Evolutionary conservation across 225 moss, liverwort and hornwort species (phyloP), one percentile per base, ranked within the genome.

Genomic region (Marchantia polymorpha): DNA sequence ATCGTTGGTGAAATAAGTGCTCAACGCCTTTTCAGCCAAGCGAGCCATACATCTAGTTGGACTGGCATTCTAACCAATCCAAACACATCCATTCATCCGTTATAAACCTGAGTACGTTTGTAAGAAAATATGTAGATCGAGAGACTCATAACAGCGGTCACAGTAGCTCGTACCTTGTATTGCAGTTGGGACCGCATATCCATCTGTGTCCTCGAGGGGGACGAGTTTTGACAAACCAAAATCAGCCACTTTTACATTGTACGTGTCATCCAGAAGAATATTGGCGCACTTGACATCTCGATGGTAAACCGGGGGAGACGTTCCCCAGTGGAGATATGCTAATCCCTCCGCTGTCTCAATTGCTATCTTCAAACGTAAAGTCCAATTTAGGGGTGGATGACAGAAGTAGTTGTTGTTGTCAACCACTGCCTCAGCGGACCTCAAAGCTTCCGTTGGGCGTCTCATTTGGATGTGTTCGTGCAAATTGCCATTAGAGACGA

Each of bases 241-340:
- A 64, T 90, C 86, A 1, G 86, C 88, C 12, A 90, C 88, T 75
- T 90, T 86, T 13, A 82, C 86, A 5, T 72, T 77, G 25, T 86
- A 83, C 2, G 81, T 73, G 9, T 70, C 81, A n/a, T 88, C 89
- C 54, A 90, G 69, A 39, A 89, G 77, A 64, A 89, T 85, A 75
- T 90, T 90, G 48, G 83, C 79, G 3, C 88, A 83, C 68, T 90
- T 88, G 63, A 88, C 86, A 67, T 88, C 90, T 49, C 88, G 83
- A 77, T 90, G 90, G 54, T 76, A 83, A 51, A 90, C 88, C 10
- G 86, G 83, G 8, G 86, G 85, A 14, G 54, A 66, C 1, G 81
- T 75, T 25, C 60, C 78, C 12, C 74, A 78, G 27, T 90, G 90
- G n/a, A 90, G 73, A 48, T 87, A 89, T 3, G 81, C 76, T 56